Evolutionary conservation across 257 asterid species (phyloP).

Genomic region (Cruciata laevipes): DNA sequence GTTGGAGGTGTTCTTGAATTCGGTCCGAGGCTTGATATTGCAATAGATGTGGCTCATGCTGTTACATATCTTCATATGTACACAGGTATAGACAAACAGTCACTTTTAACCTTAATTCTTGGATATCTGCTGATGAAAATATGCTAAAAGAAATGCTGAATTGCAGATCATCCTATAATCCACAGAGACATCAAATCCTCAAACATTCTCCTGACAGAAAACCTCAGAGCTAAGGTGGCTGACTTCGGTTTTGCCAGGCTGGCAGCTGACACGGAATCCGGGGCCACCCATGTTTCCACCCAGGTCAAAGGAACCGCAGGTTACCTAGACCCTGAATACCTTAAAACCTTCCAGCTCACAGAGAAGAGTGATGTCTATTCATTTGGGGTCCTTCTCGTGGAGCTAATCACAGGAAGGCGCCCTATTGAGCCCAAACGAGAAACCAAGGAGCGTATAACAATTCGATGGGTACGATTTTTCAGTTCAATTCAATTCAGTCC

Average conservation of each 20-base stretch:
- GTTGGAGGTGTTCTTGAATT: slow-evolving; percentile 59
- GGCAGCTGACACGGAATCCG: slow-evolving; percentile 66
- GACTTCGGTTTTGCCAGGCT: slow-evolving; percentile 92
- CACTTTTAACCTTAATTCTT: too few species aligned
- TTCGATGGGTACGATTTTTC: slow-evolving; percentile 65
- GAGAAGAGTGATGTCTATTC: slow-evolving; percentile 97
- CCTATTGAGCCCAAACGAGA: slow-evolving; percentile 83
- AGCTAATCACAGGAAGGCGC: slow-evolving; percentile 80
- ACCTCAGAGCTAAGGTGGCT: slow-evolving; percentile 88
- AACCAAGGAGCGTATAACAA: slow-evolving; percentile 69
- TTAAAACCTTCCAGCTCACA: slow-evolving; percentile 83
- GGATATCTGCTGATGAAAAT: neutral
- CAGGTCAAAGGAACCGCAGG: slow-evolving; percentile 99
- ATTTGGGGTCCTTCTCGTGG: slow-evolving; percentile 78
- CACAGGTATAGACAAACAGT: slow-evolving; percentile 39
- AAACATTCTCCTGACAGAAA: slow-evolving; percentile 85
- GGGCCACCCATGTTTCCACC: slow-evolving; percentile 89
- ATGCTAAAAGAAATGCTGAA: neutral
- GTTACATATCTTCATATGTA: slow-evolving; percentile 86
- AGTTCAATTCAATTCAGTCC: neutral
- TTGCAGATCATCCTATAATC: slow-evolving; percentile 85
- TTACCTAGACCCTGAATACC: slow-evolving; percentile 91
- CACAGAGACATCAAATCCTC: slow-evolving; percentile 98
- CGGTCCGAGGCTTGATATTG: slow-evolving; percentile 66
- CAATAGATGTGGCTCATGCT: slow-evolving; percentile 96